phyloP scores from a whole-genome alignment of 345 rosid genomes.

The Viola odorata region DNA sequence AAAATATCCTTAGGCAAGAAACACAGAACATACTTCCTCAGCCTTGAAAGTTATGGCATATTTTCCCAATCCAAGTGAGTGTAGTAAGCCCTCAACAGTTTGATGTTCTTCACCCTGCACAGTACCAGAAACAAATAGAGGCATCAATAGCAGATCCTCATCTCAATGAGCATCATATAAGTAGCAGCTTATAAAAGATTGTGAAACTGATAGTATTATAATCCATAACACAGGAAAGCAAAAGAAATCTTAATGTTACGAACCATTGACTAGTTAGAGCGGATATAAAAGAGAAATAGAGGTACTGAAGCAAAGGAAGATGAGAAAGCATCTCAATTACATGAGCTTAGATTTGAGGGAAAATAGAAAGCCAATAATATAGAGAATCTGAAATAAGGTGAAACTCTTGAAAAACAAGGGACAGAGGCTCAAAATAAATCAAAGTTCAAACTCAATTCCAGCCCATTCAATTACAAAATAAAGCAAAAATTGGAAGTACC shows the following conservation, averaged over 20 bases:
- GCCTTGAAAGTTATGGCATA: conserved; percentile 71
- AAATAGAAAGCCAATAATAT: too few species aligned
- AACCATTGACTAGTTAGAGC: neutral
- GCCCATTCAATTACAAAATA: too few species aligned
- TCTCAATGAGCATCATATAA: neutral
- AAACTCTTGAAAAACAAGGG: too few species aligned
- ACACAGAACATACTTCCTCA: conserved; percentile 68
- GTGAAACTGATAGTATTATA: neutral
- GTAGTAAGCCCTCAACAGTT: conserved; percentile 75
- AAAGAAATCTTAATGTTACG: neutral
- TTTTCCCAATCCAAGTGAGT: conserved; percentile 70
- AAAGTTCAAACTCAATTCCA: too few species aligned
- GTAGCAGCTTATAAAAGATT: too few species aligned
- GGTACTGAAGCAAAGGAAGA: too few species aligned
- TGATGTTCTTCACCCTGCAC: conserved; percentile 60
- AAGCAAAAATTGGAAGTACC: too few species aligned
- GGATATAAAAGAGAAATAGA: too few species aligned
- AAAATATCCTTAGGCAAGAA: conserved; percentile 7
- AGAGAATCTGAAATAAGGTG: too few species aligned
- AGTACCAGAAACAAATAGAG: neutral
- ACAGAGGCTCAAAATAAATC: too few species aligned
- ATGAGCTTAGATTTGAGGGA: too few species aligned
- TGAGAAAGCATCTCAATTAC: too few species aligned
- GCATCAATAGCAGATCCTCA: neutral
- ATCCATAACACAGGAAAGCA: neutral